These are phyloP conservation scores for Stagonosporopsis tanaceti DNA, from an alignment of 2,329 filamentous ascomycete genomes.

Conservation along the genomic window DNA sequence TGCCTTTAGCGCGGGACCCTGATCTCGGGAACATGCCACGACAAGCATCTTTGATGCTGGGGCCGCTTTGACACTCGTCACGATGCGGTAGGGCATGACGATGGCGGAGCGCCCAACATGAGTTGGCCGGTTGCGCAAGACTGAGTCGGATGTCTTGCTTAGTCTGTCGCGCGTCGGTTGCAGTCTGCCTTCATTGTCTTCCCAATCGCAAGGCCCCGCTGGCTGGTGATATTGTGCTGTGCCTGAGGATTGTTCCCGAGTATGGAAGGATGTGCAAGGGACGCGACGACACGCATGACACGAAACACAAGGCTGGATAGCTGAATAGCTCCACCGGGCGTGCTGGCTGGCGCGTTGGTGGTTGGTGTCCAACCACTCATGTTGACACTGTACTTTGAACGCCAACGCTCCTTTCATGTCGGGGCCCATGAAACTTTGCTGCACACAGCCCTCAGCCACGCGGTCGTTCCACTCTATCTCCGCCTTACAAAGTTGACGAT, in stretches of 20 bases:
- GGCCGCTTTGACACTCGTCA: not conserved
- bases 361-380: slow-evolving; percentile 10
- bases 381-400: slow-evolving; percentile 9
- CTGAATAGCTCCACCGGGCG: not conserved
- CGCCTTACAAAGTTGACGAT: slow-evolving; percentile 13
- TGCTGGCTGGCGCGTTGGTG: slow-evolving; percentile 8
- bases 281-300: slow-evolving; percentile 36
- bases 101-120: slow-evolving; percentile 8
- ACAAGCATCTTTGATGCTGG: not conserved
- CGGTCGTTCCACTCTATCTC: slow-evolving; percentile 11
- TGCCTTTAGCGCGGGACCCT: not conserved
- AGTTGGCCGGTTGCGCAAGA: slow-evolving; percentile 1
- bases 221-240: slow-evolving; percentile 16
- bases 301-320: slow-evolving; percentile 36
- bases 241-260: slow-evolving; percentile 27
- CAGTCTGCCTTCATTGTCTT: slow-evolving; percentile 10
- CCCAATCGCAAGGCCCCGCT: slow-evolving; percentile 16
- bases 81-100: not conserved
- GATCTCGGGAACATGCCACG: not conserved
- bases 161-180: slow-evolving; percentile 12
- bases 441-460: slow-evolving; percentile 18
- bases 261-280: slow-evolving; percentile 27
- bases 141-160: slow-evolving; percentile 23
- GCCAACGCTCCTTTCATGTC: slow-evolving; percentile 13
- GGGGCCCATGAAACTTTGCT: slow-evolving; percentile 1